Evolutionary conservation across 2,329 filamentous ascomycete genomes (phyloP).

Genomic region (Epichloe hybrida): DNA sequence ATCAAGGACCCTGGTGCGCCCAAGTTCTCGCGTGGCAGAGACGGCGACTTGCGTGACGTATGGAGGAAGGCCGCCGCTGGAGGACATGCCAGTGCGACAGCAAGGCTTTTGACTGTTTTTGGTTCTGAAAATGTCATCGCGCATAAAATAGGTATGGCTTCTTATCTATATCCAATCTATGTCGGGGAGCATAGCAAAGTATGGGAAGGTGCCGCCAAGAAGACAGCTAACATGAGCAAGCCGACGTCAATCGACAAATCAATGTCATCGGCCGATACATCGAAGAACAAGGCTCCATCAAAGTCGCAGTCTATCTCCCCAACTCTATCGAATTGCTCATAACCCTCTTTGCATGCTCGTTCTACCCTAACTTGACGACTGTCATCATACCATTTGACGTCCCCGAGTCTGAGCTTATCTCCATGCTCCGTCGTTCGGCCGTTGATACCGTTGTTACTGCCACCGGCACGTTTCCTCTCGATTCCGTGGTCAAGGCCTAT

Average conservation of each 20-base stretch:
- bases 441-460: slow-evolving; percentile 74
- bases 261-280: slow-evolving; percentile 72
- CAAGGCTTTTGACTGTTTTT: slow-evolving; percentile 64
- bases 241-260: slow-evolving; percentile 71
- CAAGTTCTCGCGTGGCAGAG: slow-evolving; percentile 69
- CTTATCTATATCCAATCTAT: not conserved
- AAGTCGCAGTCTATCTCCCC: slow-evolving; percentile 79
- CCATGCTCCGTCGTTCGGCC: slow-evolving; percentile 57
- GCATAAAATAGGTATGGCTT: slow-evolving; percentile 43
- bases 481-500: slow-evolving; percentile 55
- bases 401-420: slow-evolving; percentile 51
- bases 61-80: slow-evolving; percentile 63
- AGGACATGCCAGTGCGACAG: slow-evolving; percentile 52
- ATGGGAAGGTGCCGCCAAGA: not conserved
- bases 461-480: slow-evolving; percentile 76
- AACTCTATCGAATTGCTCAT: slow-evolving; percentile 84
- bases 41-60: slow-evolving; percentile 83
- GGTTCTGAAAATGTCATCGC: slow-evolving; percentile 64
- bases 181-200: not conserved
- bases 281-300: slow-evolving; percentile 55
- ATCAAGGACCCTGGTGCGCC: slow-evolving; percentile 69
- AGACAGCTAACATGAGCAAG: slow-evolving; percentile 18
- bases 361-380: slow-evolving; percentile 68
- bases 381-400: slow-evolving; percentile 76
- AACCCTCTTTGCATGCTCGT: slow-evolving; percentile 75